Evolutionary conservation across 1,139 yeast species (phyloP).

Genomic region (Wickerhamomyces sp.): DNA sequence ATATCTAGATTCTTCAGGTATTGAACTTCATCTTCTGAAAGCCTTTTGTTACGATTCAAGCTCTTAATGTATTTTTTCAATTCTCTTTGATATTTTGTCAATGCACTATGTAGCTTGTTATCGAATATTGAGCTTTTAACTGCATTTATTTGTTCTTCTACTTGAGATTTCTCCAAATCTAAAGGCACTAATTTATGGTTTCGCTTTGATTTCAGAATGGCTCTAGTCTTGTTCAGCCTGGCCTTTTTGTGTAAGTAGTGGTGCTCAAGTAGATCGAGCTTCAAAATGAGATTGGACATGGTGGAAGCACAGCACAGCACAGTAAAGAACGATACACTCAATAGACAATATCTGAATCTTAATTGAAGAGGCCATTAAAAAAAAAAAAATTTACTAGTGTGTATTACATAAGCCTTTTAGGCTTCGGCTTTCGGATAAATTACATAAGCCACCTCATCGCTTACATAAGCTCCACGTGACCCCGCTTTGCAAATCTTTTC

Average conservation of each 20-base stretch:
- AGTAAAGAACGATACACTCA: too few species aligned
- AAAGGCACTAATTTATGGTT: slow-evolving; percentile 4
- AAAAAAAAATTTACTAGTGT: not conserved
- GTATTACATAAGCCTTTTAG: not conserved
- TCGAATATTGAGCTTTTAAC: slow-evolving; percentile 5
- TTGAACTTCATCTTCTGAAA: slow-evolving; percentile 9
- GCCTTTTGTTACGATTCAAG: not conserved
- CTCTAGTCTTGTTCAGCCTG: slow-evolving; percentile 8
- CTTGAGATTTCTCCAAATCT: slow-evolving; percentile 2
- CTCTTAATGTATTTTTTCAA: slow-evolving; percentile 6
- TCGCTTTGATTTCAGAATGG: slow-evolving; percentile 6
- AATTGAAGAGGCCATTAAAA: not conserved
- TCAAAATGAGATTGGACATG: slow-evolving; percentile 7
- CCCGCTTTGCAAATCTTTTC: not conserved
- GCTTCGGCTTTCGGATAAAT: too few species aligned
- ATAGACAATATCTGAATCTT: too few species aligned
- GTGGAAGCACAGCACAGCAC: too few species aligned
- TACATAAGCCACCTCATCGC: slow-evolving; percentile 2
- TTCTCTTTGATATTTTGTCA: slow-evolving; percentile 6
- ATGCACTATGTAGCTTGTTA: slow-evolving; percentile 7
- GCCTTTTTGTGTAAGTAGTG: slow-evolving; percentile 4
- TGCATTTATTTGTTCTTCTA: slow-evolving; percentile 3
- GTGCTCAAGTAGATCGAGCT: slow-evolving; percentile 8
- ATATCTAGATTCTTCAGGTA: slow-evolving; percentile 15
- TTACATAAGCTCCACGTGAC: not conserved